Evolutionary conservation across 495 filamentous ascomycete genomes (phyloP), one percentile per base, ranked within the genome.

Genomic region (Penicillium atrosanguineum): DNA sequence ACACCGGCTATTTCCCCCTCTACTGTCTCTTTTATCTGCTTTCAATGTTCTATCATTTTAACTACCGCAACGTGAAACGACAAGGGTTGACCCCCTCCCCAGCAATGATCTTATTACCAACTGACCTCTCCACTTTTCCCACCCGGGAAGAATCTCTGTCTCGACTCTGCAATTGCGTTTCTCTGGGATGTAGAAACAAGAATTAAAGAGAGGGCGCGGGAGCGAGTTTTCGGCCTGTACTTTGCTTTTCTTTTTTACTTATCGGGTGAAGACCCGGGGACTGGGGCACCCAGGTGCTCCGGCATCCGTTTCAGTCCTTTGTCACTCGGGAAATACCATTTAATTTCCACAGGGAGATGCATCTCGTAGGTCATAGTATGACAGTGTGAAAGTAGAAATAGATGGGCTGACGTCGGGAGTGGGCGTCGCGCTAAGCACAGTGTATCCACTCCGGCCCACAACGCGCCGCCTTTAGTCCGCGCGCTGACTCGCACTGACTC

Each of bases 121-220:
- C 19, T 21, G 43, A 50, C 42, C 38, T 38, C 20, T 52, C 28
- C 38, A 31, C 41, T 51, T 31, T 44, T 44, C 8, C 52, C 55
- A 44, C 50, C 37, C 50, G 37, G 47, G 44, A 38, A 36, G 1
- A 34, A 44, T 26, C n/a, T 50, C 56, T 26, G 44, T 14, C 31
- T 44, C 51, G 42, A 40, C 56, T 57, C 54, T 60, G 38, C 49
- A 47, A 58, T 46, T 50, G 54, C 44, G 46, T 28, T 55, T 51
- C 41, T 55, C 53, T 59, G 50, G 48, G 40, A 54, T 52, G 59
- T 70, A 67, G 69, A 68, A 64, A 56, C 67, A 60, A 59, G 64
- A 55, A 46, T 49, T 55, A 59, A 14, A 62, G 60, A 65, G 54
- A 60, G 56, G 52, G 57, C 64, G 57, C 55, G 50, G 50, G 63